phyloP scores from a whole-genome alignment of 2,329 filamentous ascomycete species.

The Alternaria sp. region DNA sequence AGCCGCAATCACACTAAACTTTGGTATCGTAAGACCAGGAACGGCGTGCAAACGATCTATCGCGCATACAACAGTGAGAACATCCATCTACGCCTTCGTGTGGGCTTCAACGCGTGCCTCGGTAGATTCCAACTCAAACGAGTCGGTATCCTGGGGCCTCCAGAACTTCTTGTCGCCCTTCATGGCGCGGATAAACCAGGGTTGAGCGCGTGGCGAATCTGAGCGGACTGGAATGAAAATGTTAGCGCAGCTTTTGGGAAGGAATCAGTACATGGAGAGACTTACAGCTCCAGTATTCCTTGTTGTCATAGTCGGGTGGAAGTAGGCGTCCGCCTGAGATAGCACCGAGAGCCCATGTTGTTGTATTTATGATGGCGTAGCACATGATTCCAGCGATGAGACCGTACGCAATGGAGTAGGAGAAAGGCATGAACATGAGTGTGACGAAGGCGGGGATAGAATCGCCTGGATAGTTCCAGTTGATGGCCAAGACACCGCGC shows the following conservation, averaged over 20 bases:
- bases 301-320: conserved; percentile 36
- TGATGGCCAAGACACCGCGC: conserved; percentile 77
- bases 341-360: conserved; percentile 57
- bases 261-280: background rate
- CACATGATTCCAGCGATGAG: conserved; percentile 79
- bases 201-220: conserved; percentile 31
- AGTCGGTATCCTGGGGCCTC: conserved; percentile 24
- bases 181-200: conserved; percentile 33
- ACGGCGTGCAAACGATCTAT: background rate
- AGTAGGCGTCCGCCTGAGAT: conserved; percentile 24
- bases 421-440: conserved; percentile 86
- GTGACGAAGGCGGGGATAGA: conserved; percentile 84
- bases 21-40: background rate
- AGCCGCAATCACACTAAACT: background rate
- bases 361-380: conserved; percentile 76
- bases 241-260: background rate
- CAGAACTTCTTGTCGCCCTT: conserved; percentile 35
- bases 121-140: conserved; percentile 30
- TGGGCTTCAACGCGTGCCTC: conserved; percentile 5
- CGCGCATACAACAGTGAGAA: no score
- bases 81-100: conserved; percentile 3
- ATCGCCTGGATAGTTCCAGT: conserved; percentile 83
- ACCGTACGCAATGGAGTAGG: conserved; percentile 86
- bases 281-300: conserved; percentile 40
- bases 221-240: conserved; percentile 13